Percentiles rank a stretch among this genome's conserved stretches.
These are phyloP conservation scores for Neurospora crassa DNA, from an alignment of 2,329 filamentous ascomycete species.

Conservation along the genomic window DNA sequence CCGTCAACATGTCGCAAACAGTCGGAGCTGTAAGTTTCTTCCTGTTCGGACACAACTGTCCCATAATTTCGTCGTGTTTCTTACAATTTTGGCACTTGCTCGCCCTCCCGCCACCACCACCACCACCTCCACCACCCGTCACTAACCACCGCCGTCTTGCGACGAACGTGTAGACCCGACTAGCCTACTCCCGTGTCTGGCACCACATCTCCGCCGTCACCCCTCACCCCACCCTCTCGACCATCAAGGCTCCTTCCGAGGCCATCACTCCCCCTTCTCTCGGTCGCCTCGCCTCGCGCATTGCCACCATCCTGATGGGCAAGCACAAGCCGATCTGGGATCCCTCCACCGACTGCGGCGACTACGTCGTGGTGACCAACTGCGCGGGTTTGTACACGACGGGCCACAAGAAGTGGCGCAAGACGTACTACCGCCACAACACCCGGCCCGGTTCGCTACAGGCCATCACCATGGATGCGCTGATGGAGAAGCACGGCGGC, in stretches of 20 bases:
- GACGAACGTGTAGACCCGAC: constrained; percentile 65
- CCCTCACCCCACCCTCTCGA: constrained; percentile 48
- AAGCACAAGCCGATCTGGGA: constrained; percentile 99
- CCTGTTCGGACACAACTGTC: not conserved
- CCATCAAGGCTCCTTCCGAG: constrained; percentile 39
- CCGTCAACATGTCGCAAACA: constrained; percentile 62
- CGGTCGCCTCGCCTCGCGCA: constrained; percentile 78
- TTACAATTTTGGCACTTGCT: not conserved
- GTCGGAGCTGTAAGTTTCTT: constrained; percentile 55
- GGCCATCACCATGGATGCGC: constrained; percentile 84
- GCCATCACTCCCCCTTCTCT: constrained; percentile 64
- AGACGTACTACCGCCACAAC: constrained; percentile 91
- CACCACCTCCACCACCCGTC: not conserved
- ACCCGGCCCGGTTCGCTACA: constrained; percentile 81
- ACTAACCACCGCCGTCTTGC: constrained; percentile 2
- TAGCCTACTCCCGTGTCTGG: constrained; percentile 95
- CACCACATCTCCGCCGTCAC: constrained; percentile 70
- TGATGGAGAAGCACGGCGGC: constrained; percentile 92
- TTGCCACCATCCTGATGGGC: constrained; percentile 85
- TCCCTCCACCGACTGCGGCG: constrained; percentile 94
- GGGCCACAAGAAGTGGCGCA: constrained; percentile 86
- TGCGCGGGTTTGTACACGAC: constrained; percentile 82
- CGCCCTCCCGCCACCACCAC: not conserved
- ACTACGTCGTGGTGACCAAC: constrained; percentile 93
- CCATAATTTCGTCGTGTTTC: not conserved